Evolutionary conservation across 129 eudicot species (phyloP), one percentile per base, ranked within the genome.

Genomic region (Solidago caesia): DNA sequence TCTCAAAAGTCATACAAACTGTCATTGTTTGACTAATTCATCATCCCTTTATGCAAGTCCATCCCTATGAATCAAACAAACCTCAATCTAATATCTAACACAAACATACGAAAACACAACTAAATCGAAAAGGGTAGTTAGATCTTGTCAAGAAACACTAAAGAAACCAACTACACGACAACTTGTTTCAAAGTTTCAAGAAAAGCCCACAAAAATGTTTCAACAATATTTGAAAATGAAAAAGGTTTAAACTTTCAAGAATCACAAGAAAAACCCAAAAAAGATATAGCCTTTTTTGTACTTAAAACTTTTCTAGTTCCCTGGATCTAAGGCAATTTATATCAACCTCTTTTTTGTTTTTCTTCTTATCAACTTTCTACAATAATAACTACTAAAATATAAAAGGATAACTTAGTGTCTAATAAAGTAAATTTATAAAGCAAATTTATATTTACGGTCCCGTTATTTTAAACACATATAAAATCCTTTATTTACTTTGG

Each of bases 301-400:
- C 79, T 66, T 26, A 53, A 83, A 76, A 65, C 77, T 69, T 77
- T 63, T 72, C n/a, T 58, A 86, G 86, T 91, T 73, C 83, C 97
- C 97, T 77, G 84, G 88, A 88, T 88, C 91, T 76, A 84, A 86
- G 95, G 97, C 80, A 91, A 91, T 77, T 65, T 48, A 80, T 77
- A 72, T 84, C 83, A 87, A 88, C 93, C 89, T 70, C 86, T 78
- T 74, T 55, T 77, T 77, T 46, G 3, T 55, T 74, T 75, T 60
- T 13, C 4, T 59, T 59, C 15, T 79, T 76, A 80, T 73, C 75
- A 81, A 76, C 77, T 75, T 78, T 74, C 74, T 79, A 63, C 44
- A 75, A 82, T 71, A 80, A 79, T 52, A 79, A 70, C n/a, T 25
- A 60, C 42, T 62, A 58, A 43, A 3, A 25, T 48, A 73, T 14